A percentile compares a stretch with the other conserved stretches of the same genome.
Conservation (phyloP, 441 rosid genomes). For the Bruguiera hainesii region DNA sequence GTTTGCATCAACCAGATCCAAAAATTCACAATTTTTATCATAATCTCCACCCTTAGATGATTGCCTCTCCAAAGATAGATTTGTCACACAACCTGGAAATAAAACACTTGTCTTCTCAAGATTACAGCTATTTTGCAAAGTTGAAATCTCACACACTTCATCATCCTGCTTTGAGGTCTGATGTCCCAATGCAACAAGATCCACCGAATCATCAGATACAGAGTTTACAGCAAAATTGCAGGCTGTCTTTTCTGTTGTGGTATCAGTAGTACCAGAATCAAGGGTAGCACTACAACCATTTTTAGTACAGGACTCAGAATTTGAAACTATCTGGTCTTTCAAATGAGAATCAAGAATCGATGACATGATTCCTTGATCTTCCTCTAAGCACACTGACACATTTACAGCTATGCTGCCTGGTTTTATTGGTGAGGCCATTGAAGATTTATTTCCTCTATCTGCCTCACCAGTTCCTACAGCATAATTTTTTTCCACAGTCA, state of each 20-base stretch:
- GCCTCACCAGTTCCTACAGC: constrained; percentile 26
- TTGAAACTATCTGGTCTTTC: constrained; percentile 30
- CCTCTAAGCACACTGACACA: constrained; percentile 29
- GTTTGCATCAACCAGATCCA: constrained; percentile 31
- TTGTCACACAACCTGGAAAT: constrained; percentile 25
- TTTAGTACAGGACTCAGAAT: constrained; percentile 31
- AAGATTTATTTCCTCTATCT: constrained; percentile 33
- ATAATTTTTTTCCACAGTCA: constrained; percentile 28
- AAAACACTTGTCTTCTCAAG: constrained; percentile 32
- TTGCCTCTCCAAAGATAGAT: constrained; percentile 42
- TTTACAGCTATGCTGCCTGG: constrained; percentile 27
- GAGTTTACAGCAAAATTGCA: constrained; percentile 35
- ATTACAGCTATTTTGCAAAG: constrained; percentile 29
- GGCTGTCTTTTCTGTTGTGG: constrained; percentile 34
- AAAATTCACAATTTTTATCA: constrained; percentile 30
- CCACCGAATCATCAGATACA: constrained; percentile 33
- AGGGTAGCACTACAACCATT: constrained; percentile 29
- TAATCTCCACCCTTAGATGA: constrained; percentile 39
- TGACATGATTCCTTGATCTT: constrained; percentile 28
- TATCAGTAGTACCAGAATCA: constrained; percentile 34
- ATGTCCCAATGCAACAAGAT: constrained; percentile 30
- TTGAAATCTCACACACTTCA: constrained; percentile 41
- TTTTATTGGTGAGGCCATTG: constrained; percentile 24
- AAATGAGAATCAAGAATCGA: constrained; percentile 32
- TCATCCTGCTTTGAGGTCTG: constrained; percentile 28